These are phyloP conservation scores for Bacterosira constricta DNA, from an alignment of 108 stramenopile genomes.

Conservation along the genomic window DNA sequence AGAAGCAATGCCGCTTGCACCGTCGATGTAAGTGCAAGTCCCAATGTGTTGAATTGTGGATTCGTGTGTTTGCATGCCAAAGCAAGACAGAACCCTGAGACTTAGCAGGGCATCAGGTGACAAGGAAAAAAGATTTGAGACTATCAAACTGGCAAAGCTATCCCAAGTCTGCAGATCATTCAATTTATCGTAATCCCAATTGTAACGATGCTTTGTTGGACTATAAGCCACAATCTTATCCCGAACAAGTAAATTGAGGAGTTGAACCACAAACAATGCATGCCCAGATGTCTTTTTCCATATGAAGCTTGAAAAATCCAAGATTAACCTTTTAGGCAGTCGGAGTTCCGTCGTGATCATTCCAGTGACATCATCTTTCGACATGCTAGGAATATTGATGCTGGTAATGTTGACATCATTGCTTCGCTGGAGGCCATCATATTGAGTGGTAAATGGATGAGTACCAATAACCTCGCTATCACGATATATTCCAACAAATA, in stretches of 20 bases:
- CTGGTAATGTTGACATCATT: neutral
- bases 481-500: conserved; percentile 25
- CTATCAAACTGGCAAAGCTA: conserved; percentile 18
- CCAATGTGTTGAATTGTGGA: neutral
- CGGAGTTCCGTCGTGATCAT: conserved; percentile 25
- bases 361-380: conserved; percentile 19
- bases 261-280: conserved; percentile 25
- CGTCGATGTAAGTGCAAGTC: neutral
- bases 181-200: conserved; percentile 5
- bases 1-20: neutral
- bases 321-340: conserved; percentile 16
- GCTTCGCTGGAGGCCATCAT: neutral
- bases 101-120: neutral
- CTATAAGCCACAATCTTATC: conserved; percentile 17
- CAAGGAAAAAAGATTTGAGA: conserved; percentile 15
- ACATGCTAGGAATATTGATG: conserved; percentile 11
- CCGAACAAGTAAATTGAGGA: conserved; percentile 33
- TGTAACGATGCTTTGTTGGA: conserved; percentile 3
- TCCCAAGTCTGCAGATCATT: conserved; percentile 9
- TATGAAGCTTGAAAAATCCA: conserved; percentile 8
- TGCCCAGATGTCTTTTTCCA: conserved; percentile 31
- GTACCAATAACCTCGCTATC: conserved; percentile 7
- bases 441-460: conserved; percentile 14
- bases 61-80: conserved; percentile 4
- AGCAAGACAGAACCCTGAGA: conserved; percentile 17